A percentile compares a stretch with the other conserved stretches of the same genome.
These are phyloP conservation scores for Aspergillus saccharolyticus DNA, from an alignment of 495 filamentous ascomycete species.

Conservation along the genomic window DNA sequence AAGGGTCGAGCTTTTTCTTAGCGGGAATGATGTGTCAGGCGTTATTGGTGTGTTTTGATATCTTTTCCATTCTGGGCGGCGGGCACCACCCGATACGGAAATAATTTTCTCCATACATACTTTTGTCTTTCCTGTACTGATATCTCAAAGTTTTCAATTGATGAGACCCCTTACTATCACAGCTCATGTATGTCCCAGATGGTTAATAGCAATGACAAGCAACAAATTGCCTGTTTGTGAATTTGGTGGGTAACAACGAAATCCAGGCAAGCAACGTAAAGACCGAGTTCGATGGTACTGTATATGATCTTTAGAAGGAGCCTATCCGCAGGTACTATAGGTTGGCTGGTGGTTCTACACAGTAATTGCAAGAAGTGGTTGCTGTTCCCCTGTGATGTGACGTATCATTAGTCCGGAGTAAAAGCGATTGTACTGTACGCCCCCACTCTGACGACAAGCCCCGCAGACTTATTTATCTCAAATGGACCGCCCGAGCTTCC, in stretches of 20 bases:
- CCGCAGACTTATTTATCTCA: conserved; percentile 21
- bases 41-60: conserved; percentile 9
- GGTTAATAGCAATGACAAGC: neutral
- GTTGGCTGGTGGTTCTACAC: neutral
- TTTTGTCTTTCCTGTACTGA: neutral
- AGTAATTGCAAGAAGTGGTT: neutral
- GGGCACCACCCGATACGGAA: neutral
- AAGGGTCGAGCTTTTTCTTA: neutral
- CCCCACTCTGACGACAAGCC: conserved; percentile 27
- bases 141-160: neutral
- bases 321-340: neutral
- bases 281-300: neutral
- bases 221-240: neutral
- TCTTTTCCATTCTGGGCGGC: neutral
- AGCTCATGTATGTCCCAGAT: neutral
- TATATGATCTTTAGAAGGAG: neutral
- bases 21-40: conserved; percentile 14
- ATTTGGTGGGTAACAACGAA: neutral
- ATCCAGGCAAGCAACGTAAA: neutral
- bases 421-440: conserved; percentile 10
- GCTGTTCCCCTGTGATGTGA: conserved; percentile 2
- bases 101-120: neutral
- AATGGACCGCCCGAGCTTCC: conserved; percentile 14
- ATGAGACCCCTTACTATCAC: neutral
- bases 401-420: conserved; percentile 6